Conservation (phyloP, 2,329 filamentous ascomycete species). For the Metarhizium brunneum region DNA sequence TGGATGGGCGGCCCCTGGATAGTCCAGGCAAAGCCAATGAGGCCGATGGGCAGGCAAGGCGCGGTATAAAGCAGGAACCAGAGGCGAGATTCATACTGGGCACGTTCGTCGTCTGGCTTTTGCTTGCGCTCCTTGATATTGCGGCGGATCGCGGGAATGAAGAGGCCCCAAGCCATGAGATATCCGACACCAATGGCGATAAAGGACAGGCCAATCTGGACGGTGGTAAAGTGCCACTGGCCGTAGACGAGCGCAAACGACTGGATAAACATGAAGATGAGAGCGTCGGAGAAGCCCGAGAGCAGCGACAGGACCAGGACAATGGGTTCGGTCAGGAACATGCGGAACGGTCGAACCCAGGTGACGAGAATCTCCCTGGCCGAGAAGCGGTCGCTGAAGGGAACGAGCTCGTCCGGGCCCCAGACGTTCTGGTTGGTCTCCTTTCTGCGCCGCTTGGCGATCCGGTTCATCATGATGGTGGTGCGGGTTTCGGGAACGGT, state of each 20-base stretch:
- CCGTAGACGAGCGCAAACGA: slow-evolving; percentile 57
- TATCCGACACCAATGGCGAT: slow-evolving; percentile 61
- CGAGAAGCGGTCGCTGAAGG: slow-evolving; percentile 50
- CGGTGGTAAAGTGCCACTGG: slow-evolving; percentile 54
- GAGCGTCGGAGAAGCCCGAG: slow-evolving; percentile 62
- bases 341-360: slow-evolving; percentile 58
- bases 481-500: slow-evolving; percentile 70
- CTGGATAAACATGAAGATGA: slow-evolving; percentile 73
- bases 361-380: slow-evolving; percentile 45
- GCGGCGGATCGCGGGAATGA: slow-evolving; percentile 46
- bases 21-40: slow-evolving; percentile 63
- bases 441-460: slow-evolving; percentile 65
- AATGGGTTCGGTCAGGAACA: slow-evolving; percentile 68
- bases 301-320: slow-evolving; percentile 61
- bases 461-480: slow-evolving; percentile 68
- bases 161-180: slow-evolving; percentile 49
- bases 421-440: slow-evolving; percentile 51
- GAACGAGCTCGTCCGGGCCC: slow-evolving; percentile 62
- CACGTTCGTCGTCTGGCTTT: slow-evolving; percentile 44
- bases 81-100: slow-evolving; percentile 61
- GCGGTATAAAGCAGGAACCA: slow-evolving; percentile 55
- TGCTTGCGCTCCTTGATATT: slow-evolving; percentile 41
- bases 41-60: slow-evolving; percentile 53
- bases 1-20: slow-evolving; percentile 52
- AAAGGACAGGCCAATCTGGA: slow-evolving; percentile 51